Evolutionary conservation across 352 stramenopile genomes (phyloP), one percentile per base, ranked within the genome.

Genomic region (Elongisporangium anandrum): DNA sequence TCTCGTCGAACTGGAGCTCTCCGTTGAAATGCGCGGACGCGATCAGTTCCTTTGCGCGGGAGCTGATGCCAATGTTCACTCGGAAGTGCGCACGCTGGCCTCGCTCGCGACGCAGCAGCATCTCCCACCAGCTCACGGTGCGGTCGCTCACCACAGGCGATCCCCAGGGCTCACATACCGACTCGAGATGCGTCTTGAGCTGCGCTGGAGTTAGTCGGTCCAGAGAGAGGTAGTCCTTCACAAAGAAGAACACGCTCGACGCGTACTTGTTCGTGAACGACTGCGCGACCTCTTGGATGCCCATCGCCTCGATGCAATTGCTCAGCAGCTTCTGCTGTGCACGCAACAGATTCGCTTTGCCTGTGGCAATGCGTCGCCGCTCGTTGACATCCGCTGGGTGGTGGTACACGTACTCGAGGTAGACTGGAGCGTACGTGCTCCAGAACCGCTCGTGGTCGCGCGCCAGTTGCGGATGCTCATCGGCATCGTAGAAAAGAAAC

Each of bases 261-360:
- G 54, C 54, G 9, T 52, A 41, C 21, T 48, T 26, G 19, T 48
- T 50, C 20, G 39, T 23, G 20, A 59, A 8, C 34, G 38, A 20
- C 7, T 39, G 21, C 8, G 54, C 54, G 54, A 59, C 54, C 15
- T 48, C 54, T 20, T 29, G 19, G 15, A 59, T 47, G 15, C 54
- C 54, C n/a, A 59, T 22, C 13, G 22, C 20, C 54, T 59, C 54
- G 17, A 59, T 59, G 41, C 51, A 59, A 20, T 52, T 50, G 22
- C 39, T 52, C 39, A 59, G 54, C 45, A 59, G 23, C 19, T 26
- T 26, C 3, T 23, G 21, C 45, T 59, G 54, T 7, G 38, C 38
- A 12, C 54, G 19, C 21, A 59, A 13, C 21, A 59, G 41, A 4
- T 29, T 22, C 8, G 29, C 29, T 16, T 59, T 59, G 21, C 21